Evolutionary conservation across 352 stramenopile genomes (phyloP), one percentile per base, ranked within the genome.

Genomic region (Pythium guiyangense): DNA sequence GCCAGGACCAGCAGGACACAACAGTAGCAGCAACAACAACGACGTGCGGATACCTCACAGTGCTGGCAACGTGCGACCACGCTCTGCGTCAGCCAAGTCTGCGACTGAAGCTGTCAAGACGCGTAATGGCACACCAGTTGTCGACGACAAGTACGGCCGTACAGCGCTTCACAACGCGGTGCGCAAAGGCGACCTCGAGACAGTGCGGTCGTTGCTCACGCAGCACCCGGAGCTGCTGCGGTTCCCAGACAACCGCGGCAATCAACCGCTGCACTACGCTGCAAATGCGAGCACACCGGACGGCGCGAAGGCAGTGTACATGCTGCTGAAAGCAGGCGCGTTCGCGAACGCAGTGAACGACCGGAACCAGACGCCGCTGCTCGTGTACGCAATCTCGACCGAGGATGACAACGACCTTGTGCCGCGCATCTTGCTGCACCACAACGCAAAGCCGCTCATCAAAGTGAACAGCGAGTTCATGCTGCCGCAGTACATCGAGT

Each of bases 241-340:
- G 0, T 61, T 64, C 4, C 44, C 66, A 0, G 76, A 86, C 59
- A 74, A 67, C 31, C 71, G 76, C 37, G 76, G 76, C 44, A 86
- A 86, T 55, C 73, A 78, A 40, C 71, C 76, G n/a, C 59, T 86
- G 44, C 76, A 86, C 51, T 86, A 86, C 52, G 76, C 76, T 1
- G 73, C 70, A 25, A 79, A 73, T 42, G 62, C 63, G 4, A 64
- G 54, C n/a, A 66, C 66, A 20, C 60, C 64, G 4, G 59, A 80
- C 26, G 61, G 65, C 40, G 54, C 55, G 11, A 63, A 70, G n/a
- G 67, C 79, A 10, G 58, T 77, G 27, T 79, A 77, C 56, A 60
- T 69, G 59, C 60, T 86, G 57, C 62, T 86, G 27, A 74, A 73
- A 44, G 73, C 71, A 22, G 73, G 73, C 9, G 72, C 76, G 39